phyloP scores from a whole-genome alignment of 306 rosid species.

The Prunus dulcis region DNA sequence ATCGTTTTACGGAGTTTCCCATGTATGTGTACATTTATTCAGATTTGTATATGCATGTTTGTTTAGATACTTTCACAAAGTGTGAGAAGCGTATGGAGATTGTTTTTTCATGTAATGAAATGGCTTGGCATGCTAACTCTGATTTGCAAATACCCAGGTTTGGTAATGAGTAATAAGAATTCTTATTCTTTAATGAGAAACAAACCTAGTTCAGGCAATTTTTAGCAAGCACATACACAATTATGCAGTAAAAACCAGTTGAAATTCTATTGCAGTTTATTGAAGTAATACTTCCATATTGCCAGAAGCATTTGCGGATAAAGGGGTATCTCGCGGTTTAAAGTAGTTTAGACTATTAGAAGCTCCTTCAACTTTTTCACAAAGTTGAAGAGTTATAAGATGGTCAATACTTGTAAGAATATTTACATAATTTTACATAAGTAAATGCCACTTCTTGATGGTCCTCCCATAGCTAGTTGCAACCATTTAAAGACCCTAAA shows the following conservation, averaged over 20 bases:
- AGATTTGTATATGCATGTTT: slow-evolving; percentile 33
- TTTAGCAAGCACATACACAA: neutral
- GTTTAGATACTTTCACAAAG: slow-evolving; percentile 9
- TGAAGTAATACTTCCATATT: too few species aligned
- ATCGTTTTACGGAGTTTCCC: slow-evolving; percentile 4
- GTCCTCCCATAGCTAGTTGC: too few species aligned
- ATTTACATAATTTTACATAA: too few species aligned
- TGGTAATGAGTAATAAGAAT: neutral
- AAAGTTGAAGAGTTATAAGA: too few species aligned
- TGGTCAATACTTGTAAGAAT: too few species aligned
- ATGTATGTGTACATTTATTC: slow-evolving; percentile 30
- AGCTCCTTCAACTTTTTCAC: too few species aligned
- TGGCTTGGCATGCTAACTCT: slow-evolving; percentile 25
- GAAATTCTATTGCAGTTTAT: too few species aligned
- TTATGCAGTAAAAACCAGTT: neutral
- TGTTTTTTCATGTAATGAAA: slow-evolving; percentile 16
- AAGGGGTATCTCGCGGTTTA: too few species aligned
- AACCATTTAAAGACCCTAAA: too few species aligned
- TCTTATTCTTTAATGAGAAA: neutral
- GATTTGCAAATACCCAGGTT: neutral
- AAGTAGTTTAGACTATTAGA: too few species aligned
- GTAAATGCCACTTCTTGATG: too few species aligned
- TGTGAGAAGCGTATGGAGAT: slow-evolving; percentile 23
- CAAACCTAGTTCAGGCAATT: neutral
- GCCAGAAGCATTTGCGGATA: too few species aligned